Base-by-base conservation (phyloP, 805 yeast species). In the Hanseniaspora lachancei region DNA sequence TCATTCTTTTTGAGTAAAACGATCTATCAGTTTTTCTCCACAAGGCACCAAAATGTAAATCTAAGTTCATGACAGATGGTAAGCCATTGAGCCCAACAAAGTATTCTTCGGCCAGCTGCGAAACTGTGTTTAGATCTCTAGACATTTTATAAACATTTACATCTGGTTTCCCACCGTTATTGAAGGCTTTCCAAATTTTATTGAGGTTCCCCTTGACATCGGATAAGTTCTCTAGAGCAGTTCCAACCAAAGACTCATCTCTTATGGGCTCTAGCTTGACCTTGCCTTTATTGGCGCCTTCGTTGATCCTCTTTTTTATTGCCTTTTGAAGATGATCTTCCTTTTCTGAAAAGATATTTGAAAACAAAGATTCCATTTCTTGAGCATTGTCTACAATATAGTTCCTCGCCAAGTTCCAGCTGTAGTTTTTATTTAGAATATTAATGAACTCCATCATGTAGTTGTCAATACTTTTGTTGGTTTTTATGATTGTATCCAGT, bases 11-110 rank as follows among this genome's bases (percentile, higher is more conserved):
- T 2, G 65, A 62, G 57, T 63, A 65, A 21, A 64, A 54, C 1
- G 66, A 61, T 27, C 68, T 58, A 35, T 65, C 67, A 29, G 58
- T 60, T 38, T 62, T 60, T 52, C 68, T 60, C 68, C 68, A 65
- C 12, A 63, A 58, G 2, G 67, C 57, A 18, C 68, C 68, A 52
- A 61, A 65, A 40, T 63, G 59, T 39, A 65, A 59, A 48, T 65
- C 68, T 16, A 65, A 53, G 7, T 60, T 59, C 57, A 62, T 27
- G 6, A 65, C 58, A 1, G 68, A 65, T 1, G 68, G 68, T 44
- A 60, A 59, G 3, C 64, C 64, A 2, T 62, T 61, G 13, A 65
- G 55, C 0, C 68, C 68, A 34, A 64, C 66, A 50, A 59, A 65
- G 49, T 65, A 65, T 51, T 65, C 68, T 20, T 63, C 61, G 2